Conservation (phyloP, 768 basidiomycete genomes). For the Lyophyllum decastes region DNA sequence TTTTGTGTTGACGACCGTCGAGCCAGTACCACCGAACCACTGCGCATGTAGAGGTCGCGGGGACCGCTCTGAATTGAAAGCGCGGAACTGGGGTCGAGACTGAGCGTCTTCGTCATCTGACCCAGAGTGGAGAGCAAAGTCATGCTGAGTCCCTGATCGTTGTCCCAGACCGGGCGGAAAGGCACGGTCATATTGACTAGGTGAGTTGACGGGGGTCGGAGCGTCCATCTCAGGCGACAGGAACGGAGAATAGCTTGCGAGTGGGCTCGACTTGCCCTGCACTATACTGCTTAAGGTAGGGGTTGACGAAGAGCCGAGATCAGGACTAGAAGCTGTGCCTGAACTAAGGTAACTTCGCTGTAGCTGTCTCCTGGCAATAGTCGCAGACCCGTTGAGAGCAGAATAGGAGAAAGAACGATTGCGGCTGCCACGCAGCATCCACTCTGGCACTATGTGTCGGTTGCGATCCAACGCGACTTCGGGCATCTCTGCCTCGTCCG, state of each 20-base stretch:
- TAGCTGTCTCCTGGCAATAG: constrained; percentile 36
- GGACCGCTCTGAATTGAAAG: constrained; percentile 41
- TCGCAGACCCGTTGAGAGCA: constrained; percentile 36
- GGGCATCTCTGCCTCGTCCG: constrained; percentile 83
- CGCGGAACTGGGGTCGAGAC: constrained; percentile 37
- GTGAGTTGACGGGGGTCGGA: constrained; percentile 53
- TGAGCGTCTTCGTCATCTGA: constrained; percentile 32
- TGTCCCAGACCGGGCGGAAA: constrained; percentile 31
- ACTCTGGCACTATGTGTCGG: constrained; percentile 95
- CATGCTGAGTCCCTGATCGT: constrained; percentile 14
- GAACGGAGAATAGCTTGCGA: constrained; percentile 39
- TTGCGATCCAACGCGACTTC: constrained; percentile 92
- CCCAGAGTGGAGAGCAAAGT: constrained; percentile 8
- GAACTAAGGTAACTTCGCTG: constrained; percentile 45
- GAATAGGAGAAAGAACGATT: constrained; percentile 54
- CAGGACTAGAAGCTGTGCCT: constrained; percentile 71
- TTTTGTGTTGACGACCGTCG: constrained; percentile 90
- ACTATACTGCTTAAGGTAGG: constrained; percentile 20
- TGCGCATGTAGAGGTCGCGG: constrained; percentile 41
- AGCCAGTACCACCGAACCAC: constrained; percentile 87
- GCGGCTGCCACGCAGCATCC: constrained; percentile 67
- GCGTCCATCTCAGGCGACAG: constrained; percentile 40
- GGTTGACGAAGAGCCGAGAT: constrained; percentile 43
- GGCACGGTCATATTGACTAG: constrained; percentile 32
- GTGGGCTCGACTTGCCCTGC: constrained; percentile 37